These are phyloP conservation scores for Arachis hypogaea DNA, from an alignment of 306 rosid genomes.

Conservation along the genomic window DNA sequence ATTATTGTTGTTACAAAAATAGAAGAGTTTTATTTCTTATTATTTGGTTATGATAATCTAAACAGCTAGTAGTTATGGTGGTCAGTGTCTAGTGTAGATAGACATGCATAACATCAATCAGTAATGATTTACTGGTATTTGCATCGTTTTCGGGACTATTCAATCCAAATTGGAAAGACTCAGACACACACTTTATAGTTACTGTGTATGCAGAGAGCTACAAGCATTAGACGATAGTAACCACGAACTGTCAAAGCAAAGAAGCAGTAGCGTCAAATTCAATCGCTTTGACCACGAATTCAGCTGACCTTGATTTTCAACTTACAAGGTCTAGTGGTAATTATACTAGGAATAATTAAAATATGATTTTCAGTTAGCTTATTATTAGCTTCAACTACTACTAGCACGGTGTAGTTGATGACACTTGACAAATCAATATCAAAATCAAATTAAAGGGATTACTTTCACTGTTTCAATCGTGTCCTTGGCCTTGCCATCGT, in stretches of 20 bases:
- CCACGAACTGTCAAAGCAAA: conserved; percentile 34
- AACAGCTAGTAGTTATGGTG: conserved; percentile 2
- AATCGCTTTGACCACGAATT: too few species aligned
- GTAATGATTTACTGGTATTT: conserved; percentile 12
- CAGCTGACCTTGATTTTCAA: too few species aligned
- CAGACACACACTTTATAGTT: conserved; percentile 36
- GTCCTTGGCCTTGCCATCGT: conserved; percentile 6
- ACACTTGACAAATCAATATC: conserved; percentile 17
- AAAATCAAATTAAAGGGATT: neutral
- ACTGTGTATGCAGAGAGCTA: conserved; percentile 9
- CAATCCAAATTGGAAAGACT: conserved; percentile 25
- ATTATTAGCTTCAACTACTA: neutral
- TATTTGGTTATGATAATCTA: too few species aligned
- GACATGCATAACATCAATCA: neutral
- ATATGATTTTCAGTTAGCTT: neutral
- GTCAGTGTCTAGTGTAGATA: neutral
- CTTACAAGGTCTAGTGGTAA: too few species aligned
- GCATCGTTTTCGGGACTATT: conserved; percentile 27
- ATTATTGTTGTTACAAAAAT: too few species aligned
- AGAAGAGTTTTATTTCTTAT: too few species aligned
- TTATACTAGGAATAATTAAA: neutral
- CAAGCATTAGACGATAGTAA: conserved; percentile 6
- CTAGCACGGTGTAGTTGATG: neutral
- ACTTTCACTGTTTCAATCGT: conserved; percentile 34
- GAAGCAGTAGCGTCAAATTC: neutral